phyloP scores from a whole-genome alignment of 2,329 filamentous ascomycete species.

The Cercospora sp. region DNA sequence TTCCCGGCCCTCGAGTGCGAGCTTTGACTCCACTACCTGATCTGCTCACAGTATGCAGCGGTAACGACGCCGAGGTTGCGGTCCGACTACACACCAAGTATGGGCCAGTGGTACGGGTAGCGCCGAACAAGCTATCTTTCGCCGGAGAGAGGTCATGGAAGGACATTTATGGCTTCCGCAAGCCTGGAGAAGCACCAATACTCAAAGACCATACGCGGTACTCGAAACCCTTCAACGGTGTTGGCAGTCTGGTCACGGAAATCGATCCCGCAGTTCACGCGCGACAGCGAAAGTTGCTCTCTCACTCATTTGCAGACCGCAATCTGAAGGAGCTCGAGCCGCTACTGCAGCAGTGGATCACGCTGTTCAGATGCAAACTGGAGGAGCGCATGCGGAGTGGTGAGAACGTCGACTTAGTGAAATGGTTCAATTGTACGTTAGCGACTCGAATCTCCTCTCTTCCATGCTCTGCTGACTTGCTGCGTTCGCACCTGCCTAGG shows the following conservation, averaged over 20 bases:
- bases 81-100: slow-evolving; percentile 40
- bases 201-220: slow-evolving; percentile 22
- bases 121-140: slow-evolving; percentile 43
- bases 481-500: not conserved
- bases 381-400: slow-evolving; percentile 16
- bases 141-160: slow-evolving; percentile 30
- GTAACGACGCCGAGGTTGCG: not conserved
- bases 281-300: slow-evolving; percentile 27
- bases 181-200: slow-evolving; percentile 10
- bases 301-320: slow-evolving; percentile 31
- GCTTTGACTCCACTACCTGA: slow-evolving; percentile 1
- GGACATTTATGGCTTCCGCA: slow-evolving; percentile 31
- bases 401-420: slow-evolving; percentile 30
- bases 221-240: not conserved
- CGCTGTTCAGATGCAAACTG: slow-evolving; percentile 25
- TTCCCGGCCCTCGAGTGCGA: slow-evolving; percentile 15
- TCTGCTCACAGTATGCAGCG: not conserved
- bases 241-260: slow-evolving; percentile 20
- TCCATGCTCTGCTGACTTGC: not conserved
- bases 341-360: slow-evolving; percentile 30
- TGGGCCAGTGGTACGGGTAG: slow-evolving; percentile 44
- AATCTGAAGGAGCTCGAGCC: slow-evolving; percentile 33
- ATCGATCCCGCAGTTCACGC: slow-evolving; percentile 25
- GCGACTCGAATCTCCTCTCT: not conserved
- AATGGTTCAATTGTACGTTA: slow-evolving; percentile 26